phyloP scores from a whole-genome alignment of 2,329 filamentous ascomycete species.

The Rhytidhysteron rufulum region DNA sequence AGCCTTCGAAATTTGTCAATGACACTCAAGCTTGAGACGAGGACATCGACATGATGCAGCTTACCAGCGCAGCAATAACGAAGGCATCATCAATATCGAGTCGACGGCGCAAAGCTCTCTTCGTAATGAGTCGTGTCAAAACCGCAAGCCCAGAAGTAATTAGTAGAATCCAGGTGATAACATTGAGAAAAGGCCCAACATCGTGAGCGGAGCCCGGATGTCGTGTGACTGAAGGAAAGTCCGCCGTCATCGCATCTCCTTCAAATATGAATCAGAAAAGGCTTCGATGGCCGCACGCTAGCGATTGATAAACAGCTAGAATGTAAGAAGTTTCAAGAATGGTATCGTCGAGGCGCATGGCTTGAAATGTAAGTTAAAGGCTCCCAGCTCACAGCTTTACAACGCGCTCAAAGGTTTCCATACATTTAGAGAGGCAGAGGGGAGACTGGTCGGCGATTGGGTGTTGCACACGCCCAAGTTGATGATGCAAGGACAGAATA shows the following conservation, averaged over 20 bases:
- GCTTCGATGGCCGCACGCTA: constrained; percentile 5
- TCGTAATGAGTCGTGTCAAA: constrained; percentile 29
- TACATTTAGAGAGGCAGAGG: not conserved
- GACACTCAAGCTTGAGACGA: not conserved
- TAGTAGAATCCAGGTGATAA: constrained; percentile 32
- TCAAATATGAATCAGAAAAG: constrained; percentile 1
- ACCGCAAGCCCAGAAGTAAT: constrained; percentile 31
- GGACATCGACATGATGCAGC: constrained; percentile 3
- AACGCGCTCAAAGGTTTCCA: not conserved
- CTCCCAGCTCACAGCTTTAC: not conserved
- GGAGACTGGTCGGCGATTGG: not conserved
- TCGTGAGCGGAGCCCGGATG: constrained; percentile 24
- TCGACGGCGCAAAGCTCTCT: constrained; percentile 26
- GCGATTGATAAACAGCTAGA: constrained; percentile 4
- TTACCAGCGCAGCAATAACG: constrained; percentile 29
- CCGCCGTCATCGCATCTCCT: constrained; percentile 24
- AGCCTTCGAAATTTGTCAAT: constrained; percentile 15
- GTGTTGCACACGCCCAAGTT: not conserved
- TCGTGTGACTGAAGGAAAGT: constrained; percentile 16
- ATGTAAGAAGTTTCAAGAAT: constrained; percentile 5
- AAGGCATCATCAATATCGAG: constrained; percentile 33
- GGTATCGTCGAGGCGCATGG: constrained; percentile 6
- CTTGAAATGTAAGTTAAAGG: constrained; percentile 1
- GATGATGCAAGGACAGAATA: not conserved
- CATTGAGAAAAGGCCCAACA: constrained; percentile 31